phyloP scores from a whole-genome alignment of 129 eudicot genomes.

The Flaveria sonorensis region DNA sequence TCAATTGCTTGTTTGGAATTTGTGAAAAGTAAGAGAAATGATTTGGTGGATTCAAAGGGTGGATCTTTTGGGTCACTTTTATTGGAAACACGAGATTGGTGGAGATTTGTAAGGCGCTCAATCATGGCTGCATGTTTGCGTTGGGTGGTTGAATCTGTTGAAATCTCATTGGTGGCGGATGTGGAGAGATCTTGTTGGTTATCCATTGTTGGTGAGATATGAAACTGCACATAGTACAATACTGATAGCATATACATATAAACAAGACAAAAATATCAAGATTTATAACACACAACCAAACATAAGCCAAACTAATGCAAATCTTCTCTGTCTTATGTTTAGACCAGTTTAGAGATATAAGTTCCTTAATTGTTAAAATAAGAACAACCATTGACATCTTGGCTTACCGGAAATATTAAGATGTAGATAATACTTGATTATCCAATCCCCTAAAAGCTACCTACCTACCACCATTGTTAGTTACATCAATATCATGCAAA shows the following conservation, averaged over 20 bases:
- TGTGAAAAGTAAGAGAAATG: slow-evolving; percentile 65
- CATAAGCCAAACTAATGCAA: too few relatives aligned
- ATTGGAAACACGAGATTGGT: slow-evolving; percentile 53
- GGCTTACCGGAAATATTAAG: too few relatives aligned
- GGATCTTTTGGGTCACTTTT: slow-evolving; percentile 33
- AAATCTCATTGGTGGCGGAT: slow-evolving; percentile 5
- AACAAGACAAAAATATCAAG: too few relatives aligned
- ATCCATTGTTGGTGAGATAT: slow-evolving; percentile 31
- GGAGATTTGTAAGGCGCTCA: slow-evolving; percentile 74
- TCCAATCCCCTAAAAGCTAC: too few relatives aligned
- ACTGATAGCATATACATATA: not conserved
- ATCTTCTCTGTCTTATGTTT: too few relatives aligned
- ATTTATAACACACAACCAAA: too few relatives aligned
- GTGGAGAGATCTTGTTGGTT: slow-evolving; percentile 21
- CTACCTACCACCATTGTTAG: too few relatives aligned
- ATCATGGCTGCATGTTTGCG: slow-evolving; percentile 84
- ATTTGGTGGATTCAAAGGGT: slow-evolving; percentile 61
- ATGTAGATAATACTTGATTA: too few relatives aligned
- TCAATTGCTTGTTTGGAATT: slow-evolving; percentile 61
- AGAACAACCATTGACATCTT: too few relatives aligned
- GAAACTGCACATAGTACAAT: slow-evolving; percentile 20
- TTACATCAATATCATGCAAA: too few relatives aligned
- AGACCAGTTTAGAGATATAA: too few relatives aligned
- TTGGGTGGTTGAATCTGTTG: slow-evolving; percentile 39
- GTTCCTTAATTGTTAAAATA: too few relatives aligned